phyloP scores from a whole-genome alignment of 2,329 filamentous ascomycete species.

The Alternaria triticina region DNA sequence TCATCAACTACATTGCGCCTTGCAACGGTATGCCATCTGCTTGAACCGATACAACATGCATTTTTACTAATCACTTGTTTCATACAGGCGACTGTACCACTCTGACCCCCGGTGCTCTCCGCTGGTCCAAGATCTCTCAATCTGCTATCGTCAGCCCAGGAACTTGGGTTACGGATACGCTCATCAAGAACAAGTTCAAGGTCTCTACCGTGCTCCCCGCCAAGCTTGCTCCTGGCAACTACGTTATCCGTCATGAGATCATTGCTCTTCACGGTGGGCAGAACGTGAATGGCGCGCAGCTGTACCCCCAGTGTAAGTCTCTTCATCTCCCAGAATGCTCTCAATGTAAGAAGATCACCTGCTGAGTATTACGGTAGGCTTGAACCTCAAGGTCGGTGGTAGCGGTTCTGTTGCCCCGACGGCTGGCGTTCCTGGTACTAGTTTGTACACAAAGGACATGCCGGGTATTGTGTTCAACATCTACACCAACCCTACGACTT shows the following conservation, averaged over 20 bases:
- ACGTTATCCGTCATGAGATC: conserved; percentile 62
- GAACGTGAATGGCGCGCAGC: conserved; percentile 57
- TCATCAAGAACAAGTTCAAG: conserved; percentile 56
- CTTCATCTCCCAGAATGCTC: neutral
- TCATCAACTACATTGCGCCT: conserved; percentile 49
- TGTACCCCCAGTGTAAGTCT: conserved; percentile 56
- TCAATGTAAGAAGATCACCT: neutral
- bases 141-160: conserved; percentile 32
- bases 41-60: neutral
- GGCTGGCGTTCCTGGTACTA: conserved; percentile 47
- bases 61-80: neutral
- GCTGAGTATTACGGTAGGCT: neutral
- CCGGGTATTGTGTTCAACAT: conserved; percentile 54
- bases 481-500: conserved; percentile 42
- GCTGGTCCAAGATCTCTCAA: conserved; percentile 46
- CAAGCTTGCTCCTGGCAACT: conserved; percentile 56
- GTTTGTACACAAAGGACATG: conserved; percentile 52
- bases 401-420: conserved; percentile 49
- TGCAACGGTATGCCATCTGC: conserved; percentile 35
- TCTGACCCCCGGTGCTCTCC: conserved; percentile 28
- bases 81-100: conserved; percentile 41
- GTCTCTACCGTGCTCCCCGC: conserved; percentile 52
- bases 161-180: conserved; percentile 44
- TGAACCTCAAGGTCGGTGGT: conserved; percentile 53
- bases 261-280: conserved; percentile 56